Base-by-base conservation (phyloP, 257 asterid genomes). In the Lantana camara region DNA sequence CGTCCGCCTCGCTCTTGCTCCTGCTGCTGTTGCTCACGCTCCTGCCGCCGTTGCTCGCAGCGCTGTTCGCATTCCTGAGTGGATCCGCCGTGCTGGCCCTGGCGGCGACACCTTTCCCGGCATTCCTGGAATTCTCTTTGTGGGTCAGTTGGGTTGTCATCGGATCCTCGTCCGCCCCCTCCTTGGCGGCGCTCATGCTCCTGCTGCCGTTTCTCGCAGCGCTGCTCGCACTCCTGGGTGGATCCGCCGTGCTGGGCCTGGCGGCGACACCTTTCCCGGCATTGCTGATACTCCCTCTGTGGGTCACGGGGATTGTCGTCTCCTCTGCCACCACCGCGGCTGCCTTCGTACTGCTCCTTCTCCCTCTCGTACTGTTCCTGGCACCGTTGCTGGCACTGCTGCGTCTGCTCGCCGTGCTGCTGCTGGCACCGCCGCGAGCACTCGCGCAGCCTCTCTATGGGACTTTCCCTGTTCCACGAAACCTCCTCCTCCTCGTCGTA, bases 381-480 rank as follows among this genome's bases (percentile, higher is more conserved):
- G 57, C 76, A 73, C 1, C 27, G 57, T 5, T 0, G 20, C 21
- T 65, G 70, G 66, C 79, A 69, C 1, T 3, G 16, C 40, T 61
- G 57, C 0, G 54, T 44, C 2, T 11, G 52, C 20, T 57, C 17
- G 3, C 32, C 63, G 4, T 11, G 35, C 13, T 38, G 47, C 4
- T n/a, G 27, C 47, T 71, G 63, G 22, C 82, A 77, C 5, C 38
- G 8, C 32, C 2, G 41, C 21, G 30, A 14, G 74, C 82, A 77
- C 24, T 69, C 73, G 0, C 68, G 63, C 29, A 73, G 68, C 65
- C 60, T 32, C 71, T 73, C 60, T 13, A 37, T 65, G n/a, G 76
- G 82, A 69, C 78, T 68, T 32, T 48, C 17, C 3, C 34, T 30
- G 8, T 67, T 47, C 51, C 2, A 35, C 8, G 40, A 9, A 35